Evolutionary conservation across 139 green algal species (phyloP).

Genomic region (Pleodorina starrii): DNA sequence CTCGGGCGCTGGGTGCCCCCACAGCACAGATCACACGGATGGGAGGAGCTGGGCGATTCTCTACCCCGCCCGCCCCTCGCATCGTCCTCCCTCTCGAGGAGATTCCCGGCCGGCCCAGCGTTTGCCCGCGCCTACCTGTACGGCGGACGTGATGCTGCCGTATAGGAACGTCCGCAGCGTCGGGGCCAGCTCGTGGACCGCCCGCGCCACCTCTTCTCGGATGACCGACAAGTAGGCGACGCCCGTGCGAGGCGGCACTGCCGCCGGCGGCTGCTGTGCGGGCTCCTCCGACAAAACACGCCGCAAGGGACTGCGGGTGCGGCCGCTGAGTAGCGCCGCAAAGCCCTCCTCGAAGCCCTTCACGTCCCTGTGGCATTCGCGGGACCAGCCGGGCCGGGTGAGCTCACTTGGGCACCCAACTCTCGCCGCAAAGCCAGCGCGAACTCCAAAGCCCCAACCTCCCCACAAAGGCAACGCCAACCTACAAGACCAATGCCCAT

Average conservation of each 20-base stretch:
- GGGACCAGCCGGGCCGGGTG: too few relatives aligned
- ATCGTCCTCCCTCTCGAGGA: too few relatives aligned
- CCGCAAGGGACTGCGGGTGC: neutral
- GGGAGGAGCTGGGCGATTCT: too few relatives aligned
- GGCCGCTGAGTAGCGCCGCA: neutral
- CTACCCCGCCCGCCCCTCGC: too few relatives aligned
- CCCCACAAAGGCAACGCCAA: neutral
- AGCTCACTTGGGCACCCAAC: too few relatives aligned
- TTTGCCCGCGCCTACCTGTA: neutral
- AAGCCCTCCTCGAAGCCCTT: slow-evolving; percentile 2
- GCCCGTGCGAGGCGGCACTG: neutral
- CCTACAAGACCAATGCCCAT: neutral
- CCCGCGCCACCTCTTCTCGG: neutral
- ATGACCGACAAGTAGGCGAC: neutral
- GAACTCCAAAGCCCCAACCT: too few relatives aligned
- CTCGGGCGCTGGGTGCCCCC: too few relatives aligned
- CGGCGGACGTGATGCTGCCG: neutral
- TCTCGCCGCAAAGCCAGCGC: too few relatives aligned
- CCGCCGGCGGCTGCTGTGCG: neutral
- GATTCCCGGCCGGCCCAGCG: too few relatives aligned
- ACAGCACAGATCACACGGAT: too few relatives aligned
- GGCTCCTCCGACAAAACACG: neutral
- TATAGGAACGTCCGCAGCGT: neutral
- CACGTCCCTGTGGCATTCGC: neutral
- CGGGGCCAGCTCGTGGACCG: neutral